These are phyloP conservation scores for Citrullus amarus DNA, from an alignment of 306 rosid genomes.

Conservation along the genomic window DNA sequence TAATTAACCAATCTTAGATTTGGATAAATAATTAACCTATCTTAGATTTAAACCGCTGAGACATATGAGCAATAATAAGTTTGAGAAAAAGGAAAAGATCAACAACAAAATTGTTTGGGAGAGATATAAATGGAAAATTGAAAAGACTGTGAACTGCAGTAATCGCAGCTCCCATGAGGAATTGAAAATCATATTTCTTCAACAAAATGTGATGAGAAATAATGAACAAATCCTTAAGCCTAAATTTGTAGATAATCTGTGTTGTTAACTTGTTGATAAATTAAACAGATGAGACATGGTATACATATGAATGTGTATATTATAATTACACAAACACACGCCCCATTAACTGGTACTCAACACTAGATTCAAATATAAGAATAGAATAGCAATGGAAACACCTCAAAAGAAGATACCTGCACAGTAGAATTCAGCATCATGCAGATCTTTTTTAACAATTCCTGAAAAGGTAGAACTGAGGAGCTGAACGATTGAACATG, in stretches of 20 bases:
- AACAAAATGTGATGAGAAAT: background rate
- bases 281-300: background rate
- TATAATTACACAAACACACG: background rate
- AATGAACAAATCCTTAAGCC: background rate
- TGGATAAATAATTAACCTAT: background rate
- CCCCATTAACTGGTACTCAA: background rate
- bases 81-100: background rate
- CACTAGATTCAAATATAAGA: background rate
- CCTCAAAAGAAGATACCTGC: slow-evolving; percentile 42
- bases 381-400: background rate
- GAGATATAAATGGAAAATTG: background rate
- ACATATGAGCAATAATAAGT: background rate
- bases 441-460: slow-evolving; percentile 18
- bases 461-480: slow-evolving; percentile 43
- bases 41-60: background rate
- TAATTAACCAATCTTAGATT: background rate
- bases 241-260: background rate
- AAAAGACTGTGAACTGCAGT: background rate
- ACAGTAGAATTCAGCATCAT: slow-evolving; percentile 43
- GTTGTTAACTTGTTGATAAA: background rate
- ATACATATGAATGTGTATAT: background rate
- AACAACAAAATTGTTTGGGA: background rate
- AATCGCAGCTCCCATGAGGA: background rate
- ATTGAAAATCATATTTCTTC: slow-evolving; percentile 1
- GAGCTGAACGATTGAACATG: slow-evolving; percentile 34